Evolutionary conservation across 768 basidiomycete genomes (phyloP), one percentile per base, ranked within the genome.

Genomic region (Rhodotorula babjevae): DNA sequence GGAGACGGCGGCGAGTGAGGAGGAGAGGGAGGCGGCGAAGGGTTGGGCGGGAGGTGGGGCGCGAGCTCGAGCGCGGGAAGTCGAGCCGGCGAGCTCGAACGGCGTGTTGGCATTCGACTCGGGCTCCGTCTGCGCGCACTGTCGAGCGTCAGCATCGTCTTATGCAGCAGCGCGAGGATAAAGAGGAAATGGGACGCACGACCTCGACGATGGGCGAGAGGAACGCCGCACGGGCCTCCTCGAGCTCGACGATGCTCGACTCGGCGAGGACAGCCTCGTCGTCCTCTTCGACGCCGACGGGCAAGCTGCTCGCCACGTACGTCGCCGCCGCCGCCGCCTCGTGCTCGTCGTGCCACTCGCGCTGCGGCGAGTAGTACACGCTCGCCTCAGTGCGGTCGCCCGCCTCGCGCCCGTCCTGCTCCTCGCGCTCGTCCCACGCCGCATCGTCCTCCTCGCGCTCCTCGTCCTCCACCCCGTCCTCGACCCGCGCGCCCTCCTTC

Each of bases 171-270:
- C n/a, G n/a, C n/a, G n/a, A n/a, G n/a, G 47, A 10, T 5, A 23
- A 2, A 3, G 29, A 46, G 9, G 2, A 29, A n/a, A 60, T 21
- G 29, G 15, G 40, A 63, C 73, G 42, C 52, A 74, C 73, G 23
- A 67, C 61, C 47, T 74, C 73, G 44, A 59, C 65, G 36, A 74
- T 70, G 7, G 73, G 73, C 19, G 61, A 64, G 52, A 74, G 40
- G 27, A 55, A 74, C 21, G 61, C 55, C 9, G 52, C 33, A n/a
- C 55, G 25, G 52, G 10, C n/a, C 25, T 14, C 63, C 25, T 63
- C 64, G 18, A 42, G 42, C 31, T 68, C 72, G 23, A 65, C 23
- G 19, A 61, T 8, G 31, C 71, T 67, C 46, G 12, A 31, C 31
- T 52, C 62, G 8, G 25, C 57, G 0, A 31, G 60, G 42, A 44